Conservation (phyloP, 2,329 filamentous ascomycete species). For the Penicillium sp. region DNA sequence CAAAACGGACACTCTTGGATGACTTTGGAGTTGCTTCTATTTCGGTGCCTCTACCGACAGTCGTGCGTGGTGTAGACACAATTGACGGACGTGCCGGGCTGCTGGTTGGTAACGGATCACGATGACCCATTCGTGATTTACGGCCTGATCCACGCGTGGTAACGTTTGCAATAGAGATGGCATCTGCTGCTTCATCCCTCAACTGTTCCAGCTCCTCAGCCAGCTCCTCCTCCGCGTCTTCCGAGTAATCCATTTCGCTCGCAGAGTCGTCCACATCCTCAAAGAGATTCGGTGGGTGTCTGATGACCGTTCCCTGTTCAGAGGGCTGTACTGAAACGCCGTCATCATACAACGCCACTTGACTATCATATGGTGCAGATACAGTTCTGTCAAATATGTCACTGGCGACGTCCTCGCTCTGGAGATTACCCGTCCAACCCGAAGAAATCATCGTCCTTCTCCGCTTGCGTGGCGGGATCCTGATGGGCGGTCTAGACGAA, state of each 20-base stretch:
- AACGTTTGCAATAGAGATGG: slow-evolving; percentile 12
- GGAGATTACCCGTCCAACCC: slow-evolving; percentile 18
- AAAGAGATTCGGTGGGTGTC: slow-evolving; percentile 27
- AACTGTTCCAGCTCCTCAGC: slow-evolving; percentile 45
- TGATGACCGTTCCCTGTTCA: slow-evolving; percentile 34
- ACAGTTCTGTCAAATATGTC: neutral
- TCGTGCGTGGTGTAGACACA: slow-evolving; percentile 19
- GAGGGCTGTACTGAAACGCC: slow-evolving; percentile 25
- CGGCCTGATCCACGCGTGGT: slow-evolving; percentile 2
- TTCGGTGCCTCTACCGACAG: slow-evolving; percentile 19
- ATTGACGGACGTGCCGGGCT: slow-evolving; percentile 19
- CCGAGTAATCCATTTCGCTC: slow-evolving; percentile 30
- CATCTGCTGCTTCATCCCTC: slow-evolving; percentile 37
- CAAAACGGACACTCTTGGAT: slow-evolving; percentile 33
- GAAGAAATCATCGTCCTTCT: slow-evolving; percentile 42
- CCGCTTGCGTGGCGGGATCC: slow-evolving; percentile 70
- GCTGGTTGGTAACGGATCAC: neutral
- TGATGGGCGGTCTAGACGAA: slow-evolving; percentile 60
- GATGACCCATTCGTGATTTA: slow-evolving; percentile 12
- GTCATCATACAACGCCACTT: slow-evolving; percentile 17
- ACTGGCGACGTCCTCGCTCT: slow-evolving; percentile 28
- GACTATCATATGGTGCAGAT: slow-evolving; percentile 11
- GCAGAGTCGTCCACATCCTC: slow-evolving; percentile 26
- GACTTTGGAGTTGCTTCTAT: slow-evolving; percentile 23
- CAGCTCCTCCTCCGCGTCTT: slow-evolving; percentile 34